Base-by-base conservation (phyloP, 2,329 filamentous ascomycete genomes). In the Trichoderma koningiopsis region DNA sequence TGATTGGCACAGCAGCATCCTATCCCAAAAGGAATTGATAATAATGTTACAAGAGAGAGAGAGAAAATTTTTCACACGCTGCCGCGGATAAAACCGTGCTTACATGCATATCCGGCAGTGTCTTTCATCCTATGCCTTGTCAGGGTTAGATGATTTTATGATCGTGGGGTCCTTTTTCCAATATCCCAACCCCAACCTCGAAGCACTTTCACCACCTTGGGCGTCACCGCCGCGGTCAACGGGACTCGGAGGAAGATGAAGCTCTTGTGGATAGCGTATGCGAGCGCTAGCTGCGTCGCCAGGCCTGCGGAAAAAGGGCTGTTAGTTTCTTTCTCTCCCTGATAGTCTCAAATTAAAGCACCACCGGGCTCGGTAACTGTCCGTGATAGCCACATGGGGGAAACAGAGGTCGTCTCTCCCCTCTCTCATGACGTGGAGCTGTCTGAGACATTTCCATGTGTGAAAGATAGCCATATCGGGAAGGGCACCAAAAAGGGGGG, bases 171-270 rank as follows among this genome's bases (percentile, higher is more conserved):
- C 74, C 89, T 86, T 84, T 93, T 97, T 62, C 95, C 95, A 77
- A 99, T 96, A 77, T 98, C 89, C 91, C 93, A 98, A 5, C 96
- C 96, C 93, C 95, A 97, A 14, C 88, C 86, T 72, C 95, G 86
- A 33, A 99, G 83, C 14, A 89, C 88, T 81, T 93, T 96, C 76
- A 97, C 96, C n/a, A 98, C 90, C 81, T 96, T 97, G 1, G 96
- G 96, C 10, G 93, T 94, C 40, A 98, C 86, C 3, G 94, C 95
- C 14, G 93, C 94, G 1, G 96, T 96, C 72, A 98, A 82, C 10
- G 96, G 96, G 11, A 99, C 93, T n/a, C 96, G 89, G 73, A 98
- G 80, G 80, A 99, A 97, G 76, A 99, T 97, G 80, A 98, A 93
- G 74, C 92, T 96, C 83, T 99, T 99, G 85, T 99, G 96, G 70